Base-by-base conservation (phyloP, 2,329 filamentous ascomycete genomes). In the Colletotrichum melonis region DNA sequence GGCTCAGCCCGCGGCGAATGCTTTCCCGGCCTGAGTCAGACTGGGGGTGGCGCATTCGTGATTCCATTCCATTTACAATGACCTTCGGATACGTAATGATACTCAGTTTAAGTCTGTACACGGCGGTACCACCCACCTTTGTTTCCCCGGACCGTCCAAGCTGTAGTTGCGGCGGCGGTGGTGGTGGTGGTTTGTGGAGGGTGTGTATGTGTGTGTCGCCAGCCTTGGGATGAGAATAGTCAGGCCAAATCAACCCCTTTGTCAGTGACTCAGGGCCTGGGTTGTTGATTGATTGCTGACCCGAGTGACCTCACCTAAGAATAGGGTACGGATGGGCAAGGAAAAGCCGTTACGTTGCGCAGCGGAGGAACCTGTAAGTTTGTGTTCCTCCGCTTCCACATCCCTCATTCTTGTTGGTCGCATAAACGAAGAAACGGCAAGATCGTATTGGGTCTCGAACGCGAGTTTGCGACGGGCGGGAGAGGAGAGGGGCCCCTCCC, bases 21-120 rank as follows among this genome's bases (percentile, higher is more conserved):
- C 35, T 69, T 73, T 67, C 70, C 70, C 67, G 22, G 66, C 67
- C 70, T 73, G 70, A 73, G 66, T 73, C 70, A 70, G 70, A 64
- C 58, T 64, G 70, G 66, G 65, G 70, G 66, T 72, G 70, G 70
- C 70, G 70, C 70, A 32, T 46, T n/a, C 30, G 54, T 24, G 19
- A 55, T 55, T 28, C 49, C 30, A 42, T 64, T 49, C 49, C 30
- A 42, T 64, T 49, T 57, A 55, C 63, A 67, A 24, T 49, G 26
- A 55, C 26, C 58, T 60, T 38, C 30, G 26, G 19, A 35, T 38
- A 60, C n/a, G 52, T 24, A 42, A 3, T 14, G 14, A 6, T 7
- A 58, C 58, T 24, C 16, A 32, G 26, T 26, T 16, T 52, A 26
- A 19, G 12, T 26, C 28, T 30, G 56, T 57, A 26, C 49, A 46